phyloP scores from a whole-genome alignment of 2,329 filamentous ascomycete genomes.

The Neofusicoccum parvum region DNA sequence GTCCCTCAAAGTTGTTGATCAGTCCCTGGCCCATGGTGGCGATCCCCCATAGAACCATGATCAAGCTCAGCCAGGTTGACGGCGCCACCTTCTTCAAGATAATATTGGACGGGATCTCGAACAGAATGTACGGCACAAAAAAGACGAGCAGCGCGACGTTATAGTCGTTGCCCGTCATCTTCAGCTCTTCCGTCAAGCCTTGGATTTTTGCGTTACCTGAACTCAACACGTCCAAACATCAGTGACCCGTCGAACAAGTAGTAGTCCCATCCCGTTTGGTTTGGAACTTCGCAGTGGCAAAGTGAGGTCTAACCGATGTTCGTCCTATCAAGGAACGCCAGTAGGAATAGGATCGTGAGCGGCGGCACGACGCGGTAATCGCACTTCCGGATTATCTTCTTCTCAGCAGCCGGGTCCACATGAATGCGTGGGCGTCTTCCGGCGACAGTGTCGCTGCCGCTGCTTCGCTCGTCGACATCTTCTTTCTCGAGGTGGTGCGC shows the following conservation, averaged over 20 bases:
- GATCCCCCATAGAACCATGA: slow-evolving; percentile 49
- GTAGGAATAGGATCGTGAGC: slow-evolving; percentile 35
- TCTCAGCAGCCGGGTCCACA: slow-evolving; percentile 44
- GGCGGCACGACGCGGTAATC: slow-evolving; percentile 53
- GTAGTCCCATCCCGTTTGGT: not conserved
- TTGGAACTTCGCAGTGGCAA: not conserved
- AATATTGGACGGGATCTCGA: slow-evolving; percentile 56
- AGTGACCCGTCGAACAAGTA: slow-evolving; percentile 18
- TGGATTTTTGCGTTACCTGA: slow-evolving; percentile 46
- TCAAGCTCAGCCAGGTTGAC: slow-evolving; percentile 28
- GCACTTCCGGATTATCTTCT: slow-evolving; percentile 50
- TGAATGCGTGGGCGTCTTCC: slow-evolving; percentile 14
- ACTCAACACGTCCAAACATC: not conserved
- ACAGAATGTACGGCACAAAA: slow-evolving; percentile 52
- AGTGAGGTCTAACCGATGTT: slow-evolving; percentile 35
- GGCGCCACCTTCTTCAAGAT: slow-evolving; percentile 59
- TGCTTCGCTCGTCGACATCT: not conserved
- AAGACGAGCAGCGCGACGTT: slow-evolving; percentile 64
- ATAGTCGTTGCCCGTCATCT: slow-evolving; percentile 58
- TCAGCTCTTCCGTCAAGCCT: slow-evolving; percentile 28
- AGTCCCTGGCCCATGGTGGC: slow-evolving; percentile 49
- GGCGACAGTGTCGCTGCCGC: not conserved
- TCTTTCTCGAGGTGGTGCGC: slow-evolving; percentile 1
- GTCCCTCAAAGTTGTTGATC: slow-evolving; percentile 48
- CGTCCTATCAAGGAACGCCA: slow-evolving; percentile 32